Evolutionary conservation across 1,284 basidiomycete genomes (phyloP), one percentile per base, ranked within the genome.

Genomic region (Cryptococcus sp.): DNA sequence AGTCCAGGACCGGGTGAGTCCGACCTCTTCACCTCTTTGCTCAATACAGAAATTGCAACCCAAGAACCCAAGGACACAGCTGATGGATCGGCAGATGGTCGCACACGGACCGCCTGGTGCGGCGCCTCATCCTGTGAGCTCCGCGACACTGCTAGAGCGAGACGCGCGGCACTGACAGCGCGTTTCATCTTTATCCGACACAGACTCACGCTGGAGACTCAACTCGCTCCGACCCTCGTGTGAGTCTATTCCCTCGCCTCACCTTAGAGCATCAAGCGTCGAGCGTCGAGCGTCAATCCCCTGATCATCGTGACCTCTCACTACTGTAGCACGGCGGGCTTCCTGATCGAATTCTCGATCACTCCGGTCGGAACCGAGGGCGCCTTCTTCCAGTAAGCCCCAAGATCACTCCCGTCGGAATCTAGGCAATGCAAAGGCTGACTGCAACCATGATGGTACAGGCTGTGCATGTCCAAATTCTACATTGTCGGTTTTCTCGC

Each of bases 121-220:
- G 60, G 44, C 46, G 56, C 22, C 44, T 63, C 10, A 35, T 60
- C 15, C 23, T 60, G 61, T 62, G 22, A 52, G 60, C 44, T n/a
- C n/a, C 5, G 10, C 27, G 27, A 31, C 27, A 10, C 27, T 31
- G 27, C 10, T 31, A 31, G 4, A 31, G 4, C 10, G 27, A 31
- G 27, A 10, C 27, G 4, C 27, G 27, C 27, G 10, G 27, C 27
- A 4, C 27, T 31, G 27, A 31, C 27, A 31, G 10, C 27, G 27
- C 27, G 27, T 31, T n/a, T n/a, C n/a, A n/a, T n/a, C n/a, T n/a
- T n/a, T n/a, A n/a, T 19, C 2, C 3, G 3, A 7, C 11, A 31
- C 41, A 60, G 64, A 17, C 48, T 70, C 8, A 57, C 67, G 2
- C 57, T 66, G 61, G 69, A 70, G 50, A 68, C 69, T 27, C 69